Base-by-base conservation (phyloP, 2,329 filamentous ascomycete species). In the Gnomoniopsis sp. region DNA sequence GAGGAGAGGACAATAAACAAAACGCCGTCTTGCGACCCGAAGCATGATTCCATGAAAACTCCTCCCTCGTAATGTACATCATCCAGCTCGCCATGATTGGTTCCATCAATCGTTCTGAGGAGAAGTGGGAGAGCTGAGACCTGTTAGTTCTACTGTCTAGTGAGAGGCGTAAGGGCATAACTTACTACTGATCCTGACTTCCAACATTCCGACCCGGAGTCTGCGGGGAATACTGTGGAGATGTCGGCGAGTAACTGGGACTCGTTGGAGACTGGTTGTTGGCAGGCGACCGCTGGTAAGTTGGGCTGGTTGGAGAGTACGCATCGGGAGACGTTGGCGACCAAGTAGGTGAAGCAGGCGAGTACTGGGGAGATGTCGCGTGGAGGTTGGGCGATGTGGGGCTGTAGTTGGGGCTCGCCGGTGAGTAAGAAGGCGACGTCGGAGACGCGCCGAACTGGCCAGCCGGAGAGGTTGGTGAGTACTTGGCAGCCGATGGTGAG, bases 271-370 rank as follows among this genome's bases (percentile, higher is more conserved):
- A 88, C 66, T 78, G 75, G 65, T 81, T 77, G 58, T 80, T 74
- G 65, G 83, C 79, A 56, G 79, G 78, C 64, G 78, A 79, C 61
- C 78, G 77, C 65, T 80, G 77, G 80, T 84, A 86, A 60, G 77
- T 78, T 33, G 85, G 85, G 65, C 84, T 87, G 47, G 84, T 87
- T 6, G 85, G 84, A 51, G 84, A 87, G 74, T 87, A 87, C 2
- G 79, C 77, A 61, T 80, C 78, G 14, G 83, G 83, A 44, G 89
- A 92, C 7, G 88, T 90, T 2, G 90, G 89, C 58, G 89, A 92
- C 77, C 90, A 93, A 23, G 81, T 84, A n/a, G 88, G 89, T 52
- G 88, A 91, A 3, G 86, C 86, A 49, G 88, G 88, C 34, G 81
- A 85, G 73, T 88, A 89, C 3, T 79, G 80, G n/a, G 80, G 84